Percentiles rank a stretch among this genome's conserved stretches.
phyloP scores from a whole-genome alignment of 2,329 filamentous ascomycete genomes.

The Claviceps sp. region DNA sequence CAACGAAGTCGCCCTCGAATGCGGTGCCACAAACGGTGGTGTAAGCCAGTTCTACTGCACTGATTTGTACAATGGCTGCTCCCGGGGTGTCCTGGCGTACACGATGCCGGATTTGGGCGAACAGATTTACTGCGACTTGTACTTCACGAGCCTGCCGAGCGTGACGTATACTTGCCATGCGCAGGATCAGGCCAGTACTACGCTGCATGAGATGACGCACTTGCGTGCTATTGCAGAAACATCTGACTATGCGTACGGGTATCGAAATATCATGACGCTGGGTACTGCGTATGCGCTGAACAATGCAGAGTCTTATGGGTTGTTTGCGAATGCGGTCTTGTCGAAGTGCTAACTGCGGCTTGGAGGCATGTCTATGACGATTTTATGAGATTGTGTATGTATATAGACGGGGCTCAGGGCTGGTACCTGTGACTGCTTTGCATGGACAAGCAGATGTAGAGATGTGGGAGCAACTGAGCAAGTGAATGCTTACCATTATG shows the following conservation, averaged over 20 bases:
- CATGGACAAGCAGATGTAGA: too few relatives aligned
- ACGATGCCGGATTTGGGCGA: constrained; percentile 39
- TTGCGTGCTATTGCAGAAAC: constrained; percentile 44
- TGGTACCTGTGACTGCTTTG: not conserved
- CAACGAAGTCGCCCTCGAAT: constrained; percentile 39
- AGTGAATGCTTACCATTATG: not conserved
- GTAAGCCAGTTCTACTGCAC: constrained; percentile 43
- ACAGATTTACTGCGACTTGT: constrained; percentile 49
- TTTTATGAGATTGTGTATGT: not conserved
- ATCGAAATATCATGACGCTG: constrained; percentile 36
- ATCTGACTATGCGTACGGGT: constrained; percentile 41
- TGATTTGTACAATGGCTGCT: constrained; percentile 42
- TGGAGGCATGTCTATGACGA: not conserved
- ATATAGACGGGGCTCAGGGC: not conserved
- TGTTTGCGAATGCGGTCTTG: constrained; percentile 26
- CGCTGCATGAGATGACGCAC: constrained; percentile 54
- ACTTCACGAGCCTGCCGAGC: constrained; percentile 39
- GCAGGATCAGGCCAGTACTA: constrained; percentile 53
- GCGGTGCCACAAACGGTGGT: constrained; percentile 30
- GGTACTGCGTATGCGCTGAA: constrained; percentile 36
- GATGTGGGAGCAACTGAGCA: not conserved
- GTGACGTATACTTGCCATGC: constrained; percentile 40
- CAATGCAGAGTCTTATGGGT: constrained; percentile 48
- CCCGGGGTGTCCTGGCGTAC: constrained; percentile 41
- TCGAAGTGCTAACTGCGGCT: constrained; percentile 21